These are phyloP conservation scores for Gossypium davidsonii DNA, from an alignment of 441 rosid species.

Conservation along the genomic window DNA sequence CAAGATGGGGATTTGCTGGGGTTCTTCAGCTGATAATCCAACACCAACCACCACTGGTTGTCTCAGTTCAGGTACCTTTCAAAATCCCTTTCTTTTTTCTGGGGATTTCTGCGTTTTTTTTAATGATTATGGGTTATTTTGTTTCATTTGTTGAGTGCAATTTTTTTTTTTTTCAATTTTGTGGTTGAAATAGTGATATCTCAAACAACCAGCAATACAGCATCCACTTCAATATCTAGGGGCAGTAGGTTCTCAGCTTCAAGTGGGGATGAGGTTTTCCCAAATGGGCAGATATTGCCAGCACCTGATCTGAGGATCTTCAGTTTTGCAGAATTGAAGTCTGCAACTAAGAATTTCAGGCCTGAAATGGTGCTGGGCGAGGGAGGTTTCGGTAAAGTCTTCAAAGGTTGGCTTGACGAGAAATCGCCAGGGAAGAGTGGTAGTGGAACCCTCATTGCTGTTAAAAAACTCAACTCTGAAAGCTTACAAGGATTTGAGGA, in stretches of 20 bases:
- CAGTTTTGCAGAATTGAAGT: slow-evolving; percentile 57
- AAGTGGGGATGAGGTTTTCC: slow-evolving; percentile 48
- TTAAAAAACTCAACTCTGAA: slow-evolving; percentile 77
- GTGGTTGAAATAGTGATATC: slow-evolving; percentile 34
- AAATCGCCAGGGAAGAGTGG: slow-evolving; percentile 44
- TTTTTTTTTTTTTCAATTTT: neutral
- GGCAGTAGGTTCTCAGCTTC: slow-evolving; percentile 54
- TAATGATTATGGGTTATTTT: neutral
- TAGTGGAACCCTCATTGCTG: slow-evolving; percentile 61
- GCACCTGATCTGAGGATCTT: slow-evolving; percentile 60
- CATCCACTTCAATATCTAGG: slow-evolving; percentile 42
- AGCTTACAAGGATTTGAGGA: slow-evolving; percentile 81
- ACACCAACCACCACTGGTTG: slow-evolving; percentile 41
- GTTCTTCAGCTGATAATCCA: slow-evolving; percentile 38
- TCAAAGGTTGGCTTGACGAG: slow-evolving; percentile 87
- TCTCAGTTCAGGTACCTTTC: slow-evolving; percentile 41
- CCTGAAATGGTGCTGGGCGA: slow-evolving; percentile 78
- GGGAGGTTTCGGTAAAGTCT: slow-evolving; percentile 93
- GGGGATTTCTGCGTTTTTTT: neutral
- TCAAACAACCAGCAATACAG: slow-evolving; percentile 51
- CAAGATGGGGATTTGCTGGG: slow-evolving; percentile 67
- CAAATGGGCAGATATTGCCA: slow-evolving; percentile 66
- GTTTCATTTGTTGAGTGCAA: neutral
- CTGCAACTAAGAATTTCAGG: slow-evolving; percentile 65
- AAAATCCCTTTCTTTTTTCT: neutral